Percentiles rank a stretch among this genome's conserved stretches.
phyloP scores from a whole-genome alignment of 495 filamentous ascomycete genomes.

The Penicillium diatomitis region DNA sequence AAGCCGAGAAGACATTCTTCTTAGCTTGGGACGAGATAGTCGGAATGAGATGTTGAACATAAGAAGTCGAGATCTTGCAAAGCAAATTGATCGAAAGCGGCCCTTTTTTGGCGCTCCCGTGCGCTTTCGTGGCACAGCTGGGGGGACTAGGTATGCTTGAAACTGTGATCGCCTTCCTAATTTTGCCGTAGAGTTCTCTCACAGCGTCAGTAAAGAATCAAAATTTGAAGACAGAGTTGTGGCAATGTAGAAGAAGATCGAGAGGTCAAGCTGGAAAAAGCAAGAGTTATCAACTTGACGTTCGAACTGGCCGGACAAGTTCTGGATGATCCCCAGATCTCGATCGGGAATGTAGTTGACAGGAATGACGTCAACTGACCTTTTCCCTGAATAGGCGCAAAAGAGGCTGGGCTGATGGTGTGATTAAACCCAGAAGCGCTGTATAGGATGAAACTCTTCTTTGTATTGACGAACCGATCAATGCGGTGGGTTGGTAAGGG shows the following conservation, averaged over 20 bases:
- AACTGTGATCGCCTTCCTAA: not conserved
- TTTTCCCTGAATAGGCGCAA: not conserved
- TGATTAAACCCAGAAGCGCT: not conserved
- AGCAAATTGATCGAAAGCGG: not conserved
- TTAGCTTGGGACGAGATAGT: no score
- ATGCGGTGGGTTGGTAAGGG: not conserved
- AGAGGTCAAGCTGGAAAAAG: not conserved
- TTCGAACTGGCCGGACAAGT: not conserved
- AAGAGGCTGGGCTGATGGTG: not conserved
- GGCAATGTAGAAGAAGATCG: not conserved
- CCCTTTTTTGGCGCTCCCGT: not conserved
- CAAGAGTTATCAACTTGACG: not conserved
- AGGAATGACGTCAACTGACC: slow-evolving; percentile 1
- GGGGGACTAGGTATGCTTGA: not conserved
- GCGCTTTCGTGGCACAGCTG: not conserved
- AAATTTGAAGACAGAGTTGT: not conserved
- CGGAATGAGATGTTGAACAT: no score
- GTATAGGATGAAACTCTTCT: no score
- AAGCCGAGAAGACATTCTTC: no score
- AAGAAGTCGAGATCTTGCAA: no score
- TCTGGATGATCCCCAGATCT: not conserved
- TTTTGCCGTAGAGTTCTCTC: not conserved
- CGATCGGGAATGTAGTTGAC: slow-evolving; percentile 1
- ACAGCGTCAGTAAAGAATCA: no score
- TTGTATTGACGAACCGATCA: not conserved